Conservation (phyloP, 179 eudicot genomes). For the Actinidia arguta region DNA sequence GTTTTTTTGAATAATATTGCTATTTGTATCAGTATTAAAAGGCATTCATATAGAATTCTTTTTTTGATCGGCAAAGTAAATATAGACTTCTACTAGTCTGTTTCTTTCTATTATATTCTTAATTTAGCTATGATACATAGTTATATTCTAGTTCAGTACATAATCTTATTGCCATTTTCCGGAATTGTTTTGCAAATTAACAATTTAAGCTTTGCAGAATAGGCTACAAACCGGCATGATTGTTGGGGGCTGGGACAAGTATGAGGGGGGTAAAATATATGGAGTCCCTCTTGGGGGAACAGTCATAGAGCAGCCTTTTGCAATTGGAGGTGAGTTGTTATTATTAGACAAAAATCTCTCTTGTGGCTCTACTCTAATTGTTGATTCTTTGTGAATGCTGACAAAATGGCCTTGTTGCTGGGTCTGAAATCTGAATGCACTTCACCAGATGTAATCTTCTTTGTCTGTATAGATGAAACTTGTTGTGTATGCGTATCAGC, state of each 20-base stretch:
- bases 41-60: not conserved
- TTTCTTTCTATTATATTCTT: no score
- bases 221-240: conserved; percentile 93
- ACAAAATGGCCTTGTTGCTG: not conserved
- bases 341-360: not conserved
- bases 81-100: not conserved
- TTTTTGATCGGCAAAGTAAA: no score
- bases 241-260: conserved; percentile 98
- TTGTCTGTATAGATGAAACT: not conserved
- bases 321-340: conserved; percentile 80
- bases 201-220: conserved; percentile 47
- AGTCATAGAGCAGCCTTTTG: conserved; percentile 89
- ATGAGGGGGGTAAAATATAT: conserved; percentile 96
- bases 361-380: not conserved
- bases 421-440: not conserved
- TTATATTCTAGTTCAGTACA: no score
- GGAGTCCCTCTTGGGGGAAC: conserved; percentile 98
- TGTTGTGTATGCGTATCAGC: not conserved
- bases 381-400: not conserved
- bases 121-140: no score
- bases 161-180: not conserved
- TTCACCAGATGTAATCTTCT: not conserved
- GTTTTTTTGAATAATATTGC: not conserved
- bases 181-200: not conserved
- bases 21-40: not conserved